These are phyloP conservation scores for Pueraria montana DNA, from an alignment of 306 rosid species.

Conservation along the genomic window DNA sequence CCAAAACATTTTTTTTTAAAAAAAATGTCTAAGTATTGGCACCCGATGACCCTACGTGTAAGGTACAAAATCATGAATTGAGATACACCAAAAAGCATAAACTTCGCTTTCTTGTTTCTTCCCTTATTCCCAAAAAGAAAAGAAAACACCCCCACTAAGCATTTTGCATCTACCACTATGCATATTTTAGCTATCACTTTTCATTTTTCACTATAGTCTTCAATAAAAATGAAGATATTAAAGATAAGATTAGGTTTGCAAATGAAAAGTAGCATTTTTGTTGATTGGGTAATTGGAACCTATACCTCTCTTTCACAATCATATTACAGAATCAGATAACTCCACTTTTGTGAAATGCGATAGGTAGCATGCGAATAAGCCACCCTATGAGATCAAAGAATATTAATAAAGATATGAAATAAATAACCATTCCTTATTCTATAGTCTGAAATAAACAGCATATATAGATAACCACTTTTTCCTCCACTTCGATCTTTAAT, in stretches of 20 bases:
- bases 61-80: constrained; percentile 8
- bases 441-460: constrained; percentile 14
- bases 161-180: constrained; percentile 19
- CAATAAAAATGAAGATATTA: background rate
- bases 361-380: constrained; percentile 30
- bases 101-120: background rate
- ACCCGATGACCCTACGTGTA: background rate
- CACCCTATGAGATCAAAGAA: constrained; percentile 25
- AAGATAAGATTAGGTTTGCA: constrained; percentile 37
- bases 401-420: constrained; percentile 21
- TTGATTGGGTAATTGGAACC: constrained; percentile 29
- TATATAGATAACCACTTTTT: constrained; percentile 5
- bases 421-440: constrained; percentile 19
- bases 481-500: constrained; percentile 2
- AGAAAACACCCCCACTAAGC: background rate
- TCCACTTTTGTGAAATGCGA: constrained; percentile 38
- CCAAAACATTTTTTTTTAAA: background rate
- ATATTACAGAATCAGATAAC: constrained; percentile 16
- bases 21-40: background rate
- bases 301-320: background rate
- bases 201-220: background rate
- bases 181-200: background rate
- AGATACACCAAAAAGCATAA: constrained; percentile 17
- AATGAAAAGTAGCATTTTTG: constrained; percentile 11
- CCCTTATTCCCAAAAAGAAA: background rate